Evolutionary conservation across 352 stramenopile genomes (phyloP).

Genomic region (Globisporangium recalcitrans): DNA sequence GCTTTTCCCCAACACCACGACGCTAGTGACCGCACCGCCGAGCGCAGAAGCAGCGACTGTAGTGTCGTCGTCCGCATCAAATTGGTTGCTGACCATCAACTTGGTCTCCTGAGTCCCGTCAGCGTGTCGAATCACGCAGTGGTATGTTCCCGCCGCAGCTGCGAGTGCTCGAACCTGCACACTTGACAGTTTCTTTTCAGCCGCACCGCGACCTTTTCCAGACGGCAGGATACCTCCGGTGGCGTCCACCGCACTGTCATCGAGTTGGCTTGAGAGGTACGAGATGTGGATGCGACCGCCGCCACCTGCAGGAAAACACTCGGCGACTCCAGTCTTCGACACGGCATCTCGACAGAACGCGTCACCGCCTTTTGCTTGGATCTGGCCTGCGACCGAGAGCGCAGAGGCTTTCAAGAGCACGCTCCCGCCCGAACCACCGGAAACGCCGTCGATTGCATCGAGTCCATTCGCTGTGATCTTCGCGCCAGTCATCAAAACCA

Average conservation of each 20-base stretch:
- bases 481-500: conserved; percentile 56
- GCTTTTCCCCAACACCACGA: conserved; percentile 22
- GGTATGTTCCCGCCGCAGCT: conserved; percentile 55
- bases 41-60: conserved; percentile 9
- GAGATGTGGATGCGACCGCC: conserved; percentile 63
- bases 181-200: conserved; percentile 29
- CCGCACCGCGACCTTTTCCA: conserved; percentile 18
- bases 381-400: conserved; percentile 35
- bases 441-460: conserved; percentile 28
- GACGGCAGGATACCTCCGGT: conserved; percentile 35
- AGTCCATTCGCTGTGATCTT: conserved; percentile 49
- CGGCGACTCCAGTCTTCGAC: conserved; percentile 21
- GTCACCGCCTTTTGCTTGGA: conserved; percentile 48
- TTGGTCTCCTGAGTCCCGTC: conserved; percentile 43
- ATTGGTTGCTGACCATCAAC: conserved; percentile 36
- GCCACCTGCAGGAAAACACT: conserved; percentile 56
- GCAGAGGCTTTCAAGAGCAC: conserved; percentile 45
- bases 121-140: conserved; percentile 47
- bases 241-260: conserved; percentile 49
- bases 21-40: conserved; percentile 43
- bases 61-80: conserved; percentile 16
- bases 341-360: conserved; percentile 35
- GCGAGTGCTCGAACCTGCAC: conserved; percentile 39
- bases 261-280: conserved; percentile 61
- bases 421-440: conserved; percentile 49